Conservation (phyloP, 2,329 filamentous ascomycete genomes). For the Pseudocercospora fijiensis region DNA sequence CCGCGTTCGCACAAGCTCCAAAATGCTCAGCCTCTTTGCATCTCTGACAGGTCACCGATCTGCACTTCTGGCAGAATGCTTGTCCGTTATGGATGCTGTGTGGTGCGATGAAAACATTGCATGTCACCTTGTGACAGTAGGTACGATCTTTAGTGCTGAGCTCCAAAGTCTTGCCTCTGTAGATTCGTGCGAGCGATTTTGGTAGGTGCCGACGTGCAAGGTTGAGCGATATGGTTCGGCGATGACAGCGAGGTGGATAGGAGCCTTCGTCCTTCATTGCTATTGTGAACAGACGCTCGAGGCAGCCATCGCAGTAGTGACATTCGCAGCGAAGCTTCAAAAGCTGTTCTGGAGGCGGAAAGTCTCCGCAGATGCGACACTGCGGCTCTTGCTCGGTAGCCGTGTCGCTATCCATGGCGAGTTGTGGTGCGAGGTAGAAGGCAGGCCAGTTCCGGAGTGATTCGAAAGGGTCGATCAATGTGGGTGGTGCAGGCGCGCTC, state of each 20-base stretch:
- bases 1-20: constrained; percentile 18
- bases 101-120: constrained; percentile 22
- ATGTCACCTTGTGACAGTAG: constrained; percentile 21
- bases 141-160: constrained; percentile 21
- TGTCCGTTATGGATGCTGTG: constrained; percentile 28
- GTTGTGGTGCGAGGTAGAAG: constrained; percentile 7
- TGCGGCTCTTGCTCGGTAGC: constrained; percentile 3
- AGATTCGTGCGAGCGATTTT: constrained; percentile 3
- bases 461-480: not conserved
- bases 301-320: constrained; percentile 16
- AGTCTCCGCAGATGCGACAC: constrained; percentile 13
- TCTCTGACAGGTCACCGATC: constrained; percentile 20
- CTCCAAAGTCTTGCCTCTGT: constrained; percentile 17
- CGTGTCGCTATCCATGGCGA: constrained; percentile 4
- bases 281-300: constrained; percentile 12
- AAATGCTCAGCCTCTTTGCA: constrained; percentile 25
- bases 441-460: constrained; percentile 7
- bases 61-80: constrained; percentile 27
- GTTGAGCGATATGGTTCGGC: constrained; percentile 6
- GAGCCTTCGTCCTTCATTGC: constrained; percentile 17
- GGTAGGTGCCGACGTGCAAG: constrained; percentile 13
- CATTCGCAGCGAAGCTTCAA: constrained; percentile 19
- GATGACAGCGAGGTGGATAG: constrained; percentile 14
- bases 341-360: not conserved
- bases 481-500: not conserved